Percentiles rank a stretch among this genome's conserved stretches.
Evolutionary conservation across 1,139 yeast species (phyloP).

Genomic region (Taphrina communis): DNA sequence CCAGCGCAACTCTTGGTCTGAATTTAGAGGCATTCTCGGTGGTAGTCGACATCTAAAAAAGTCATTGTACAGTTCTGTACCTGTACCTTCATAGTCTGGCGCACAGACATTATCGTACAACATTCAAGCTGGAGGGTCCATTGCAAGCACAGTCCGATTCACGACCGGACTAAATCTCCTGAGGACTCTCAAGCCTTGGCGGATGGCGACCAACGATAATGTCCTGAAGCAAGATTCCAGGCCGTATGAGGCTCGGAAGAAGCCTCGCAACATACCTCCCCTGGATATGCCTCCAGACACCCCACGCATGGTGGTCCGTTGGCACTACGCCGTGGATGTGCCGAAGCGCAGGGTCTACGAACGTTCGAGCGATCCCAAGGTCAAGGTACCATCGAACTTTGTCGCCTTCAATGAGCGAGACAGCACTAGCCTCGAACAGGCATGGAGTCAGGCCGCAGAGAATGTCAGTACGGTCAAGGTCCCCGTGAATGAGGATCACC

Average conservation of each 20-base stretch:
- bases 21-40: no score
- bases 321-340: conserved; percentile 43
- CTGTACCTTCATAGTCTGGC: background rate
- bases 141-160: conserved; percentile 25
- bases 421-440: conserved; percentile 35
- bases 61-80: no score
- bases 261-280: conserved; percentile 18
- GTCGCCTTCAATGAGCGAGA: conserved; percentile 23
- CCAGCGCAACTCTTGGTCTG: background rate
- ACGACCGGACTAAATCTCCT: conserved; percentile 23
- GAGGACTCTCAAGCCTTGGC: conserved; percentile 12
- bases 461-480: conserved; percentile 48
- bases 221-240: conserved; percentile 25
- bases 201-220: conserved; percentile 12
- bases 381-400: conserved; percentile 31
- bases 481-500: conserved; percentile 78
- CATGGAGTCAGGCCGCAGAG: conserved; percentile 8
- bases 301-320: conserved; percentile 33
- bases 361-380: conserved; percentile 41
- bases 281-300: conserved; percentile 26
- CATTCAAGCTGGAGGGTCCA: conserved; percentile 32
- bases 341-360: conserved; percentile 40
- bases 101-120: background rate
- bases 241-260: conserved; percentile 23
- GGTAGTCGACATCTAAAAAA: no score